phyloP scores from a whole-genome alignment of 2,329 filamentous ascomycete genomes.

The Verticillium dahliae region DNA sequence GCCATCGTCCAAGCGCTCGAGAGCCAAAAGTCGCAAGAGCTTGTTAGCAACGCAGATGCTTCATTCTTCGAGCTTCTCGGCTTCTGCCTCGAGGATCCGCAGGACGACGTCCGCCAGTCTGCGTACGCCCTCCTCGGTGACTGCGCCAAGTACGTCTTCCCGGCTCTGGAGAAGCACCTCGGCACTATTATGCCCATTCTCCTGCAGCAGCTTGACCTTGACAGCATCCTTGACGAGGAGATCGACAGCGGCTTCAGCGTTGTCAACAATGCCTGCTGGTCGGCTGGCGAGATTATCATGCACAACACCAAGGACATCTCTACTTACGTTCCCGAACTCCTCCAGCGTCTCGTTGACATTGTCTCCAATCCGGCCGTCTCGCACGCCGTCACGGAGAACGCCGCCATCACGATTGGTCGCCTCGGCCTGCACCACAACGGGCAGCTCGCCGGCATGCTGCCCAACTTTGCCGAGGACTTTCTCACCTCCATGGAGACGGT shows the following conservation, averaged over 20 bases:
- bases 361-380: constrained; percentile 81
- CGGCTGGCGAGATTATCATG: constrained; percentile 84
- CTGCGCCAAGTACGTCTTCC: constrained; percentile 87
- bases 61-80: constrained; percentile 85
- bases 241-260: constrained; percentile 84
- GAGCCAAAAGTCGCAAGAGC: constrained; percentile 62
- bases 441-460: constrained; percentile 70
- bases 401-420: constrained; percentile 84
- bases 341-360: constrained; percentile 73
- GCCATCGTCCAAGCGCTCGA: constrained; percentile 88
- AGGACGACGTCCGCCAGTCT: constrained; percentile 91
- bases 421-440: constrained; percentile 75
- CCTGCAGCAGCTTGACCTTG: constrained; percentile 82
- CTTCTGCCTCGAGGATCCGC: constrained; percentile 86
- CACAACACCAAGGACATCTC: constrained; percentile 68
- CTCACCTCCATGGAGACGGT: constrained; percentile 76
- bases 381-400: constrained; percentile 84
- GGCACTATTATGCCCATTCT: constrained; percentile 70
- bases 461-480: constrained; percentile 76
- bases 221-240: constrained; percentile 68
- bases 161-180: constrained; percentile 69
- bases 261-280: constrained; percentile 98
- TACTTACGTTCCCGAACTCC: constrained; percentile 69
- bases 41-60: constrained; percentile 70
- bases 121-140: constrained; percentile 93